Evolutionary conservation across 192 early-diverging fungal genomes (phyloP), one percentile per base, ranked within the genome.

Genomic region (Coemansia sp.): DNA sequence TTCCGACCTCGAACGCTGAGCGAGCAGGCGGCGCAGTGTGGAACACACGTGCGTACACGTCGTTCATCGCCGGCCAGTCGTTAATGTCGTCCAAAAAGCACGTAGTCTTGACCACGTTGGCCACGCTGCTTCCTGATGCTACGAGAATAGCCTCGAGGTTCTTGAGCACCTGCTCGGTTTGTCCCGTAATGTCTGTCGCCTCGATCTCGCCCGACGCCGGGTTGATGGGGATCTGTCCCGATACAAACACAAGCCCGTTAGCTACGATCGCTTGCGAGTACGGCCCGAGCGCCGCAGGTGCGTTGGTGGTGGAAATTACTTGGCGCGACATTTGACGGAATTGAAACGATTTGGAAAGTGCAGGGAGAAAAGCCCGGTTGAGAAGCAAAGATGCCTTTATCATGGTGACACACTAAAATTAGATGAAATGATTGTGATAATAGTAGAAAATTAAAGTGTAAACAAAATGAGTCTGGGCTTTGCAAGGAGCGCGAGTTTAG

Each of bases 51-150:
- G 74, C 87, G 62, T 98, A 98, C 49, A 92, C 83, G 68, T 92
- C 90, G 78, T 98, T 98, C 86, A 98, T 92, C 19, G 76, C 79
- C 12, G 69, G 86, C 85, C 96, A 98, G 79, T 96, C 91, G 73
- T 92, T 91, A 86, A 92, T 92, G 69, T 87, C 86, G 79, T 93
- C 91, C 38, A 98, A 68, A 76, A 97, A 98, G 51, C 96, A 94
- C 17, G 95, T 97, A 22, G 94, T 95, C 86, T 98, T 98, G 75
- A 97, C 89, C 14, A 97, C 91, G 61, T 91, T 87, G 45, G 91
- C 84, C 29, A 97, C 85, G 39, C 84, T 85, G 60, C 92, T 88
- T 59, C 90, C 86, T 37, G 91, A 84, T 10, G 87, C 92, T 70
- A 90, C 85, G 29, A 98, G 84, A 53, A 98, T 92, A 2, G 89